Conservation (phyloP, 2,329 filamentous ascomycete genomes). For the Apiospora hydei region DNA sequence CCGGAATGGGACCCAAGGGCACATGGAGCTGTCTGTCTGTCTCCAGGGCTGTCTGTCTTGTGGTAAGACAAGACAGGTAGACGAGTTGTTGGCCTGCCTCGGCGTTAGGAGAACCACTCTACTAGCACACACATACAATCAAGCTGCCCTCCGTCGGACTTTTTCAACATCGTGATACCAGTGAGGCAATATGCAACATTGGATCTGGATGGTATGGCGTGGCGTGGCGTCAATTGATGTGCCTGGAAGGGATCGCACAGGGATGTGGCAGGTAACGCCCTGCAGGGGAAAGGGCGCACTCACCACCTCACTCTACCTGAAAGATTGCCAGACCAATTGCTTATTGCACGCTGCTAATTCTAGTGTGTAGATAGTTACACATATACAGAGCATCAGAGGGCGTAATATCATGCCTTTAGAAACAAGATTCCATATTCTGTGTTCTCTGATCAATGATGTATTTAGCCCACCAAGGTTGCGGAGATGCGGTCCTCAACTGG, state of each 20-base stretch:
- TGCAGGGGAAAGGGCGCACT: neutral
- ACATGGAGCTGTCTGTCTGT: neutral
- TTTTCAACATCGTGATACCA: neutral
- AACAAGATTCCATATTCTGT: neutral
- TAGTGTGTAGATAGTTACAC: neutral
- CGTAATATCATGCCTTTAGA: neutral
- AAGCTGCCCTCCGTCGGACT: neutral
- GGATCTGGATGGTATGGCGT: neutral
- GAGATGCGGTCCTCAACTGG: neutral
- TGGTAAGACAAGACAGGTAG: neutral
- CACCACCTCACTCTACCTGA: slow-evolving; percentile 12
- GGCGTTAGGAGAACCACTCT: neutral
- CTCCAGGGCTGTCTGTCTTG: no score
- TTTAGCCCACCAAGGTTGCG: slow-evolving; percentile 1
- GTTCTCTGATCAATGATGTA: neutral
- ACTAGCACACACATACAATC: neutral
- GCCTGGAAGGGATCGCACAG: slow-evolving; percentile 15
- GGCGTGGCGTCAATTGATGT: neutral
- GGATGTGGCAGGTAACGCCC: neutral
- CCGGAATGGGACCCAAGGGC: neutral
- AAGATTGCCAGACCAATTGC: neutral
- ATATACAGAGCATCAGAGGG: neutral
- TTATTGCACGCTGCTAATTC: neutral
- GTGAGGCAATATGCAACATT: neutral
- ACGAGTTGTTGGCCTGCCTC: neutral